Evolutionary conservation across 2,329 filamentous ascomycete species (phyloP).

Genomic region (Trichoderma sp.): DNA sequence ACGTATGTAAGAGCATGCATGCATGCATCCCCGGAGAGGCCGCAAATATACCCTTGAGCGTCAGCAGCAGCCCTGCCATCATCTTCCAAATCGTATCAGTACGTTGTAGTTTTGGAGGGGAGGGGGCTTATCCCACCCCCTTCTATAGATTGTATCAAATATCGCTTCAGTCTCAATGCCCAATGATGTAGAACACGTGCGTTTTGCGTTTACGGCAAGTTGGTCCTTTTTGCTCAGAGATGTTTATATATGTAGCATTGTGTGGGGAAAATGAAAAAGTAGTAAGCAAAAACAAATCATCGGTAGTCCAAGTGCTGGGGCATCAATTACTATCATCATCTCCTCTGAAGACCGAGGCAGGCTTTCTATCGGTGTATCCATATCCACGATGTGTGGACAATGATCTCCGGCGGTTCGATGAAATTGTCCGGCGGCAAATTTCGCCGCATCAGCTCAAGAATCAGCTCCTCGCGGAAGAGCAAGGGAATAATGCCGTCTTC

Average conservation of each 20-base stretch:
- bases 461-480: slow-evolving; percentile 1
- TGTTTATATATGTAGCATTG: not conserved
- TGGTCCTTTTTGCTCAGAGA: not conserved
- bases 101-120: not conserved
- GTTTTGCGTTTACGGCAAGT: not conserved
- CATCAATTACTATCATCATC: not conserved
- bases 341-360: not conserved
- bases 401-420: slow-evolving; percentile 1
- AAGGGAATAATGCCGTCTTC: not conserved
- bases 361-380: not conserved
- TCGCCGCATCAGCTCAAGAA: not conserved
- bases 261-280: not conserved
- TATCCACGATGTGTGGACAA: not conserved
- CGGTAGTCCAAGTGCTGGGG: not conserved
- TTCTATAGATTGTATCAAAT: not conserved
- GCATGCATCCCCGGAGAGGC: slow-evolving; percentile 20
- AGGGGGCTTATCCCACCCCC: slow-evolving; percentile 10
- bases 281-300: slow-evolving; percentile 8
- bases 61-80: slow-evolving; percentile 13
- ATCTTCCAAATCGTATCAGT: not conserved
- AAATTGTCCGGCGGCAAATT: slow-evolving; percentile 12
- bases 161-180: slow-evolving; percentile 5
- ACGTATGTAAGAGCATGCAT: slow-evolving; percentile 7
- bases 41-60: not conserved
- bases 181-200: slow-evolving; percentile 20